A percentile compares a stretch with the other conserved stretches of the same genome.
Conservation (phyloP, 1,284 basidiomycete genomes). For the Sanghuangporus weigelae region DNA sequence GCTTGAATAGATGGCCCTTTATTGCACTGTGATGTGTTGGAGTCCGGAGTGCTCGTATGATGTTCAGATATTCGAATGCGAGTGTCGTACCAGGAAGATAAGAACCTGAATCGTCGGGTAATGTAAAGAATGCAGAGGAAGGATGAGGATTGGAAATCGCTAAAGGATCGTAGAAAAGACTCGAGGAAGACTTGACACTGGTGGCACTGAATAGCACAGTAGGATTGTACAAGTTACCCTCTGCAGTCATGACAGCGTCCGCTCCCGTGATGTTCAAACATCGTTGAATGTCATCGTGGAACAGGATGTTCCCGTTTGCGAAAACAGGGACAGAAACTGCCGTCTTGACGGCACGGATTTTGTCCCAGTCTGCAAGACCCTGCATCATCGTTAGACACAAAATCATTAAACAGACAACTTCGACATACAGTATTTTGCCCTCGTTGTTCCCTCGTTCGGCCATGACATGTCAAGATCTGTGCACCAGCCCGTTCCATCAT, state of each 20-base stretch:
- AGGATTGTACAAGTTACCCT: slow-evolving; percentile 93
- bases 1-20: slow-evolving; percentile 91
- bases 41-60: slow-evolving; percentile 72
- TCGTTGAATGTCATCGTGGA: slow-evolving; percentile 70
- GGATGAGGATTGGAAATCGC: slow-evolving; percentile 11
- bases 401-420: background rate
- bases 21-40: slow-evolving; percentile 72
- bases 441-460: slow-evolving; percentile 86
- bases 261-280: slow-evolving; percentile 82
- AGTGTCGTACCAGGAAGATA: slow-evolving; percentile 64
- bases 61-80: slow-evolving; percentile 83
- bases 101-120: slow-evolving; percentile 33
- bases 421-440: slow-evolving; percentile 64
- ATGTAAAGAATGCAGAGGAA: slow-evolving; percentile 27
- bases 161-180: slow-evolving; percentile 22
- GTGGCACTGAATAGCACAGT: slow-evolving; percentile 56
- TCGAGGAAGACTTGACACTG: slow-evolving; percentile 12
- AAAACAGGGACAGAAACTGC: slow-evolving; percentile 91
- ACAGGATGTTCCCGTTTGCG: slow-evolving; percentile 96
- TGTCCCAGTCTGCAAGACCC: slow-evolving; percentile 84
- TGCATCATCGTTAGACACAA: slow-evolving; percentile 23
- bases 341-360: slow-evolving; percentile 82
- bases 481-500: slow-evolving; percentile 96
- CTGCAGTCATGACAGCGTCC: slow-evolving; percentile 93
- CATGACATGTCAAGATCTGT: slow-evolving; percentile 93